Evolutionary conservation across 2,329 filamentous ascomycete genomes (phyloP), one percentile per base, ranked within the genome.

Genomic region (Ophiosphaerella herpotricha): DNA sequence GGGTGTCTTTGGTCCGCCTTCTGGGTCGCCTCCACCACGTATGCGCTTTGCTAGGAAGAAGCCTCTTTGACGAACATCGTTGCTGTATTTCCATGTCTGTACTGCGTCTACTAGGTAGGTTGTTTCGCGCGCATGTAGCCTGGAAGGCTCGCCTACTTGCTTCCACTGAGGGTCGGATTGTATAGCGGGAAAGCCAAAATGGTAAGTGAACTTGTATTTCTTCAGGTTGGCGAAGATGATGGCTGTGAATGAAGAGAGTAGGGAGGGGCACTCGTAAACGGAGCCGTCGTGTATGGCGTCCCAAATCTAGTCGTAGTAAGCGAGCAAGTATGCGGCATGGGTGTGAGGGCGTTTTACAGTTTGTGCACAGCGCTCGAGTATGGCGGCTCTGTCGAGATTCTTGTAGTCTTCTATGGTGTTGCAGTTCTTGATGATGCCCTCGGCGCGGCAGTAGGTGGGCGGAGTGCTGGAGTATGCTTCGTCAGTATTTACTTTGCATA

Each of bases 141-240:
- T 73, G 2, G 78, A 63, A 3, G 56, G 54, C 16, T 68, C 66
- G 5, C 69, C 62, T 4, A 68, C 55, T 31, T 68, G 65, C 61
- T 84, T 87, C 94, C 94, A 99, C 24, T 82, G 79, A 1, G 91
- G 90, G 46, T 93, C 87, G 4, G 93, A 96, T 70, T 96, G 92
- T 38, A 99, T 81, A 13, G 93, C 91, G 1, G 94, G 94, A 67
- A 96, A 99, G 5, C 89, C 93, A 74, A 97, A 97, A 86, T 95
- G 96, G 75, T 97, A 97, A n/a, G 88, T 91, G 71, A 97, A 97
- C 56, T 87, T 90, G 77, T 97, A 97, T 70, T 95, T 97, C 74
- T 99, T 99, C 31, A 99, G 82, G 69, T 99, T 93, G 55, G 94
- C 93, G 71, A 90, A 99, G 13, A 91, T 96, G 39, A 97, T 85